Conservation (phyloP, 2,329 filamentous ascomycete species). For the Aureobasidium musti region DNA sequence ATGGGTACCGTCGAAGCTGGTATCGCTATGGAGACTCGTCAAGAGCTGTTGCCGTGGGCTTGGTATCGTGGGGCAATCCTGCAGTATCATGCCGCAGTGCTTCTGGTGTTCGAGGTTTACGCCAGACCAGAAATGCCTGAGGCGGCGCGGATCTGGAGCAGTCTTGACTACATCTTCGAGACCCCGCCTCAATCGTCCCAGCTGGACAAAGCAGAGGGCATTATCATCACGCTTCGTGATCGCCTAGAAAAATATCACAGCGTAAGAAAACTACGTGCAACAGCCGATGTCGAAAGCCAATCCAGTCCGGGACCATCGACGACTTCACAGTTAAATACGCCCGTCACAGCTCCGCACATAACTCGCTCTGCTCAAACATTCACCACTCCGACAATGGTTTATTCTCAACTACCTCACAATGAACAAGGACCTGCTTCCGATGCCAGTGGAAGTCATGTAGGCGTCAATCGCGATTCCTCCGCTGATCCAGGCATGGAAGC, state of each 20-base stretch:
- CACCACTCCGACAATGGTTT: constrained; percentile 24
- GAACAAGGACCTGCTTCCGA: constrained; percentile 32
- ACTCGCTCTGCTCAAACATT: constrained; percentile 25
- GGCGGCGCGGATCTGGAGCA: constrained; percentile 68
- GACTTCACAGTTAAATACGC: constrained; percentile 6
- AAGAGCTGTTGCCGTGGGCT: constrained; percentile 59
- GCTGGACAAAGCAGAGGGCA: constrained; percentile 60
- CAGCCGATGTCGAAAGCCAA: constrained; percentile 32
- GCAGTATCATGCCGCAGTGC: constrained; percentile 70
- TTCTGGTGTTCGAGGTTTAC: constrained; percentile 69
- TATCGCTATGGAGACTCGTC: constrained; percentile 57
- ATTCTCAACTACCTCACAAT: constrained; percentile 15
- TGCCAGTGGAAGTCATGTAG: constrained; percentile 34
- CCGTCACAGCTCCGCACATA: constrained; percentile 6
- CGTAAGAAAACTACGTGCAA: constrained; percentile 54
- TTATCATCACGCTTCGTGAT: constrained; percentile 64
- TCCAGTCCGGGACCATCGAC: constrained; percentile 10
- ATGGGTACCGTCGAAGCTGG: constrained; percentile 57
- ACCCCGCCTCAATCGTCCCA: constrained; percentile 56
- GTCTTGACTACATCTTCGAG: constrained; percentile 71
- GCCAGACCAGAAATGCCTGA: constrained; percentile 59
- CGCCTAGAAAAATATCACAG: constrained; percentile 62
- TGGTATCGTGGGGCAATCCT: constrained; percentile 73
- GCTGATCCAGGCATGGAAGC: constrained; percentile 39
- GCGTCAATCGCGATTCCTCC: constrained; percentile 30